These are phyloP conservation scores for Margaritispora aquatica DNA, from an alignment of 495 filamentous ascomycete species.

Conservation along the genomic window DNA sequence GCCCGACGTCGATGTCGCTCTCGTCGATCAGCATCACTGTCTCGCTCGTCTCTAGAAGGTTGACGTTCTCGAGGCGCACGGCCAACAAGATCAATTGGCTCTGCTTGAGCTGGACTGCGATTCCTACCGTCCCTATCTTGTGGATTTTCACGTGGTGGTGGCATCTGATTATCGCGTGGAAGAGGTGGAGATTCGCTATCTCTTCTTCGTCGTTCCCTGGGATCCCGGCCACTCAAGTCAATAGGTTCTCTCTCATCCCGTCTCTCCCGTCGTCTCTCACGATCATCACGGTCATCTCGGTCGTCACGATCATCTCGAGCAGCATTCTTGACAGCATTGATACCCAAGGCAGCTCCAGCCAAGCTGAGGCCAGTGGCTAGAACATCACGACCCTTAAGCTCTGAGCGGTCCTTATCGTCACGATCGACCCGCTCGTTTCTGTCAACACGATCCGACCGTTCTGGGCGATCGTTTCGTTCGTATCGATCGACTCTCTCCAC, in stretches of 20 bases:
- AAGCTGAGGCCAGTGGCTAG: constrained; percentile 21
- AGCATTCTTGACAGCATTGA: constrained; percentile 21
- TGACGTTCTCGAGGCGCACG: constrained; percentile 18
- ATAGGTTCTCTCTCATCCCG: constrained; percentile 10
- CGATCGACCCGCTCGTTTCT: constrained; percentile 3
- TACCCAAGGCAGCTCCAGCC: constrained; percentile 23
- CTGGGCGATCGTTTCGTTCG: constrained; percentile 10
- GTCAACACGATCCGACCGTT: constrained; percentile 1
- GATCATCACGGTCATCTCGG: constrained; percentile 30
- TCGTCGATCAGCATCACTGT: constrained; percentile 18
- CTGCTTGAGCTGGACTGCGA: background rate
- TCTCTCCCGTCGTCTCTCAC: constrained; percentile 27
- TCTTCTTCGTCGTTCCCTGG: constrained; percentile 24
- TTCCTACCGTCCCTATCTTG: constrained; percentile 5
- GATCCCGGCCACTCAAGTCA: constrained; percentile 14
- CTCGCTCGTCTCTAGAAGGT: constrained; percentile 11
- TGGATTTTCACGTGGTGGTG: constrained; percentile 4
- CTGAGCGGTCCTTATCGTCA: constrained; percentile 10
- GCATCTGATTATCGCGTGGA: constrained; percentile 22
- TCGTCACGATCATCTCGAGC: constrained; percentile 17
- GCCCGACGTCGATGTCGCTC: constrained; percentile 28
- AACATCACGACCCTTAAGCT: constrained; percentile 21
- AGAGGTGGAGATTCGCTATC: constrained; percentile 33
- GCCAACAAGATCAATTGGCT: constrained; percentile 6
- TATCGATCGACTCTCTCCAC: constrained; percentile 8